These are phyloP conservation scores for Sarocladium oryzae DNA, from an alignment of 2,329 filamentous ascomycete genomes.

Conservation along the genomic window DNA sequence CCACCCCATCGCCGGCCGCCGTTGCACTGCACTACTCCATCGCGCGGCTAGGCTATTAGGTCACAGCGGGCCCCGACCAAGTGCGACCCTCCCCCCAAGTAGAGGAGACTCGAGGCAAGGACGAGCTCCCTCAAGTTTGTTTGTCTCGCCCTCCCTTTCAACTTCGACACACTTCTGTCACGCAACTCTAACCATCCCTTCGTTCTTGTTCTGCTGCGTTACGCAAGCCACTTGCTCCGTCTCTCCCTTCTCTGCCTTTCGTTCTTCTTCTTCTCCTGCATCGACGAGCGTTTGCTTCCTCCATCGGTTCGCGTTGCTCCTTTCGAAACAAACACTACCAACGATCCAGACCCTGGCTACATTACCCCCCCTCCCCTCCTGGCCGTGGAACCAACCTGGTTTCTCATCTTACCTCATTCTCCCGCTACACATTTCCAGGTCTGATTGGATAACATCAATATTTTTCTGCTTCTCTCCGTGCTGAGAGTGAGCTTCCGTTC, in stretches of 20 bases:
- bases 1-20: too few species aligned
- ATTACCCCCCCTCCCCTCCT: neutral
- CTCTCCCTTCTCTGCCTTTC: neutral
- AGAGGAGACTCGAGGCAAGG: too few species aligned
- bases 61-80: too few species aligned
- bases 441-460: neutral
- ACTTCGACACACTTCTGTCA: neutral
- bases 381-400: neutral
- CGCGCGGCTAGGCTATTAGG: too few species aligned
- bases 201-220: neutral
- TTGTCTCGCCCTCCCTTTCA: conserved; percentile 1
- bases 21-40: too few species aligned
- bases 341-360: neutral
- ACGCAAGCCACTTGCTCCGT: neutral
- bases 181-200: neutral
- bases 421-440: neutral
- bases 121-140: neutral
- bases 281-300: neutral
- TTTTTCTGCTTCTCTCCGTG: too few species aligned
- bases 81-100: too few species aligned
- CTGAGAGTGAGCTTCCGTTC: too few species aligned
- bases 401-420: neutral
- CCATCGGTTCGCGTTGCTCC: neutral
- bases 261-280: neutral
- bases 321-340: conserved; percentile 2